Evolutionary conservation across 176 grass and related monocot species (phyloP), one percentile per base, ranked within the genome.

Genomic region (Metroxylon sagu): DNA sequence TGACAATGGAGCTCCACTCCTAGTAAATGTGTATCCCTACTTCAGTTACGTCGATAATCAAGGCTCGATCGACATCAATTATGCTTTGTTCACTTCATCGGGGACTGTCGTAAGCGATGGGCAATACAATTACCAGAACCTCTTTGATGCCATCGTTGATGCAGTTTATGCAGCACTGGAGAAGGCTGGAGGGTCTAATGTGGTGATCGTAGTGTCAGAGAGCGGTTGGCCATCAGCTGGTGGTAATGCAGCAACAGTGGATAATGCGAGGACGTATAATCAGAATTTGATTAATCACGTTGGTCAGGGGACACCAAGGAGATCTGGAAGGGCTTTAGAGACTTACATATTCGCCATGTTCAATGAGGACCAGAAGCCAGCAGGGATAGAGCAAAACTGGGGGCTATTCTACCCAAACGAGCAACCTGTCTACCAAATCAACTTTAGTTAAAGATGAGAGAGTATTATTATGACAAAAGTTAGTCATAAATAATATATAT

Each of bases 1-100:
- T 7, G 27, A 5, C 29, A 90, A 59, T 0, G 71, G 77, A 23
- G 73, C 86, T 5, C 90, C 90, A 6, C 71, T 95, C 3, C 74
- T 95, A 18, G 70, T 71, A 16, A 95, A 95, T 72, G 69, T 90
- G 18, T 95, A 90, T 68, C 80, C 90, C 0, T 95, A 95, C 75
- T 82, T 95, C 74, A 70, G 71, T 12, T 87, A 87, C 66, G 62
- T 5, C 0, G 19, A 19, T 4, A 48, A 66, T 49, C 23, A 8
- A 0, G 10, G 1, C 0, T 1, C 51, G 18, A 76, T 89, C 54
- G 5, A 50, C 4, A 48, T 84, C 2, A 1, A 53, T 28, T 89
- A 77, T 28, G 80, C 85, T 0, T 62, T 83, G 5, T 87, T 95
- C 80, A 80, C 84, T 0, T 43, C 75, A 14, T 27, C 55, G 0